Base-by-base conservation (phyloP, 1,284 basidiomycete species). In the Malassezia yamatoensis region DNA sequence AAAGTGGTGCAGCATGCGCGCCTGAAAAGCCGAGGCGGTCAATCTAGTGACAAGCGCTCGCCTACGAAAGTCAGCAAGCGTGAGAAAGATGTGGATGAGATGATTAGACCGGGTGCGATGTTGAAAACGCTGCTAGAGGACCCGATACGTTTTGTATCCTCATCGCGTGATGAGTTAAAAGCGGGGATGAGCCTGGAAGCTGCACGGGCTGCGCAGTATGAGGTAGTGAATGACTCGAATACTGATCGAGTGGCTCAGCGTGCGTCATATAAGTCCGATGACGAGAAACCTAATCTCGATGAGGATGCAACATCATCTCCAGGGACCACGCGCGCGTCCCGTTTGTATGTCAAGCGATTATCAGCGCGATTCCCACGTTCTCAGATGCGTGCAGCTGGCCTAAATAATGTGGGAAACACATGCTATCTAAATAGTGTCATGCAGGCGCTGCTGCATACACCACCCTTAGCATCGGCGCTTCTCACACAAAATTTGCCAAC, bases 341-440 rank as follows among this genome's bases (percentile, higher is more conserved):
- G 16, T 3, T 37, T 57, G 49, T 57, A 57, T 18, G 32, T 50
- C 35, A 51, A 58, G 48, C 63, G 59, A 40, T 49, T 70, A 45
- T 60, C 61, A 29, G 52, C 64, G 8, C 58, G 58, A 16, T 64
- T 65, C 15, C 66, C 67, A 1, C 59, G 60, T 32, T 57, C 40
- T 36, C 34, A 59, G 33, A 51, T 64, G 34, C 55, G 59, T n/a
- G 64, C 59, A 0, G 35, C 62, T 2, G 93, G 93, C 0, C 78
- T 98, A 36, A 79, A 83, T 68, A 99, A 99, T 77, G 84, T 79
- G n/a, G 90, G 90, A 48, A 98, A 96, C 75, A 94, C 90, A 1
- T 99, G 94, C 77, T 99, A 96, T 77, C 79, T 96, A 67, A 99
- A 99, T 77, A 90, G 89, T 62, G 88, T 87, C 34, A 78, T 98